phyloP scores from a whole-genome alignment of 352 stramenopile genomes.

The Phytophthora nicotianae region DNA sequence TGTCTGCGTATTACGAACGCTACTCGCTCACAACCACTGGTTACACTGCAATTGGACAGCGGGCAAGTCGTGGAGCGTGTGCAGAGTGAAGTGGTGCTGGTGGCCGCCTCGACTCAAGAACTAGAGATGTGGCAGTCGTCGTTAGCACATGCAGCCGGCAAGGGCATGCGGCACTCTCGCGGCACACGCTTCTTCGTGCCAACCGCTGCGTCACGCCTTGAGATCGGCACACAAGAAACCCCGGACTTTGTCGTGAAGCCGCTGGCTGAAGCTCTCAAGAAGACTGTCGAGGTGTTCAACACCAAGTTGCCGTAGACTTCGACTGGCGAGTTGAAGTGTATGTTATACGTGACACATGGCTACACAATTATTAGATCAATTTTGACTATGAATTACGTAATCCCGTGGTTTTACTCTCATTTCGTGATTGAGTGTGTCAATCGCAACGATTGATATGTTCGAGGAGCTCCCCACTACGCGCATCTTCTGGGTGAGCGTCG shows the following conservation, averaged over 20 bases:
- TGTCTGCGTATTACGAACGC: constrained; percentile 82
- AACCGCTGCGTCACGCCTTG: constrained; percentile 75
- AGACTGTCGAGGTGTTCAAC: constrained; percentile 89
- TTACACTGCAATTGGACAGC: constrained; percentile 84
- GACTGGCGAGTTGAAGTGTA: constrained; percentile 23
- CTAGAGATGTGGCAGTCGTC: constrained; percentile 92
- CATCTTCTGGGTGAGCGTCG: constrained; percentile 56
- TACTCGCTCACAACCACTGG: constrained; percentile 56
- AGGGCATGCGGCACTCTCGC: constrained; percentile 79
- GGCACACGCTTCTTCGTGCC: constrained; percentile 88
- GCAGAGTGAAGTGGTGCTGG: constrained; percentile 79
- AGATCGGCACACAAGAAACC: constrained; percentile 81
- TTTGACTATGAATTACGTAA: constrained; percentile 13
- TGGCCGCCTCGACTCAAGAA: constrained; percentile 68
- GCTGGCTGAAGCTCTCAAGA: constrained; percentile 75
- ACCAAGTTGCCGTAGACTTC: constrained; percentile 48
- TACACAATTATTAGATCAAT: constrained; percentile 30
- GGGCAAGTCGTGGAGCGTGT: constrained; percentile 81
- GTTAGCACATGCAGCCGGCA: constrained; percentile 77
- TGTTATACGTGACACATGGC: too few species aligned
- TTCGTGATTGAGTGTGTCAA: constrained; percentile 5
- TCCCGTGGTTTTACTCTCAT: constrained; percentile 2
- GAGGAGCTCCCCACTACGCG: constrained; percentile 40
- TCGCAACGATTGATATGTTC: constrained; percentile 32
- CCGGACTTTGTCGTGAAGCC: constrained; percentile 80